Base-by-base conservation (phyloP, 345 rosid species). In the Lumnitzera racemosa region DNA sequence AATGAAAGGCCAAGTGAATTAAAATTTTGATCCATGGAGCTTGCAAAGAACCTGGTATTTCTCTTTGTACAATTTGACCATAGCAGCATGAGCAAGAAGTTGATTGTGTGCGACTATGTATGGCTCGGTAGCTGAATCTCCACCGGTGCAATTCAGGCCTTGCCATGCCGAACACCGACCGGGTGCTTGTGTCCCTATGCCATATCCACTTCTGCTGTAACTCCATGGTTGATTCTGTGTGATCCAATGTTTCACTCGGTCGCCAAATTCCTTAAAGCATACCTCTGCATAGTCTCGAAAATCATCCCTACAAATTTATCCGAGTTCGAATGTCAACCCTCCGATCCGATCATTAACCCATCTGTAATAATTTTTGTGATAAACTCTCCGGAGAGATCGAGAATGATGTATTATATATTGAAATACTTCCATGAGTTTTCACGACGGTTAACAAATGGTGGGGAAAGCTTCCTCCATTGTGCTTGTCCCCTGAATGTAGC, bases 71-170 rank as follows among this genome's bases (percentile, higher is more conserved):
- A 74, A 43, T 31, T 73, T 55, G 2, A 78, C 81, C 0, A 77
- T 76, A 20, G 77, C 68, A 2, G 77, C 86, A 49, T 81, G 83
- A 24, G 79, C 69, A 27, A 81, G 79, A 53, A 81, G 80, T 55
- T 9, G 63, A 54, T 78, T 24, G 46, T 81, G 83, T 1, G 66
- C 55, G 0, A 59, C 81, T 11, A 61, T n/a, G 62, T 78, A 78
- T 0, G 86, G 86, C 49, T 81, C 86, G 0, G 71, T 78, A 9
- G 66, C 72, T 0, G 82, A 78, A 63, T 81, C 50, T 0, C 85
- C 82, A 0, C 69, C 78, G 3, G 67, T 54, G 56, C 82, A 81
- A 51, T 70, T 66, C 4, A 63, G 15, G 0, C 58, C 24, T 24
- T 57, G 67, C 77, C 77, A 80, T 4, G 46, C 64, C 0, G 82